These are phyloP conservation scores for Acer saccharum DNA, from an alignment of 345 rosid genomes.

Conservation along the genomic window DNA sequence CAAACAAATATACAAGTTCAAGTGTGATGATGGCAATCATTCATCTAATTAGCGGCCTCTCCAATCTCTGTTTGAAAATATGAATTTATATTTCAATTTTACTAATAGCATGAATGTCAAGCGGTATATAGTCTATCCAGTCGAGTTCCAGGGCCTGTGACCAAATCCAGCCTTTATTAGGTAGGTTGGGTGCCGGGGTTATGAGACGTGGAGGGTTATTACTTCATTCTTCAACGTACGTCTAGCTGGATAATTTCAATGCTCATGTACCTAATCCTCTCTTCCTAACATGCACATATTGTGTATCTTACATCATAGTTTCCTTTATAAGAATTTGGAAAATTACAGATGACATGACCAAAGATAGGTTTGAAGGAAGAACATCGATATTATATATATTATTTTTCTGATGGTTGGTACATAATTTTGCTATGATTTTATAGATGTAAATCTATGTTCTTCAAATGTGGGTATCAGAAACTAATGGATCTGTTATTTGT, in stretches of 20 bases:
- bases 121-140: too few relatives aligned
- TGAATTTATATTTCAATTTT: neutral
- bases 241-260: neutral
- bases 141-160: too few relatives aligned
- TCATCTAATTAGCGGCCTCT: neutral
- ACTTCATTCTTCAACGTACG: neutral
- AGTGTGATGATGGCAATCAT: neutral
- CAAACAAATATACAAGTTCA: neutral
- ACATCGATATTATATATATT: neutral
- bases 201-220: neutral
- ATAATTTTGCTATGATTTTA: neutral
- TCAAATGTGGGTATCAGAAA: neutral
- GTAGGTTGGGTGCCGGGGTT: neutral
- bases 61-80: neutral
- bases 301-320: neutral
- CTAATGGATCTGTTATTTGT: constrained; percentile 21
- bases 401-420: neutral
- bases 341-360: neutral
- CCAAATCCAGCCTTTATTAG: neutral
- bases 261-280: neutral
- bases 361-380: neutral
- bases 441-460: neutral
- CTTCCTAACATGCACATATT: neutral
- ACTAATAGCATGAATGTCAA: too few relatives aligned
- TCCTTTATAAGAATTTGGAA: neutral